A percentile compares a stretch with the other conserved stretches of the same genome.
Evolutionary conservation across 352 stramenopile genomes (phyloP).

Genomic region (Phytopythium sindhum): DNA sequence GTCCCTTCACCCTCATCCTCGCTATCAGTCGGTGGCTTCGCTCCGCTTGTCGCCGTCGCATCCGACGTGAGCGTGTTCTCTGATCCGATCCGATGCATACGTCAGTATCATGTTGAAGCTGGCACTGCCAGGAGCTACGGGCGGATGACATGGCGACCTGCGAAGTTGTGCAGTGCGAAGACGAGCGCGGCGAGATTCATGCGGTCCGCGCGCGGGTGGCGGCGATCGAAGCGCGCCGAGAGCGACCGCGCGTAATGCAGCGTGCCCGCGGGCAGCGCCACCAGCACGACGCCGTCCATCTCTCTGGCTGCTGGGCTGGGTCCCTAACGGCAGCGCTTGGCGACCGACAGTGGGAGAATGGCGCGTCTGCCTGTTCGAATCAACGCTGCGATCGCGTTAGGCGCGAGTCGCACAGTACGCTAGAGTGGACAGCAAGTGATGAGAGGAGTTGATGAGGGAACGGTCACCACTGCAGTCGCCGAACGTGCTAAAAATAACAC

Average conservation of each 20-base stretch:
- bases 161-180: constrained; percentile 65
- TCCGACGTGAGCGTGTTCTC: neutral
- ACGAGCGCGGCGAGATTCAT: constrained; percentile 61
- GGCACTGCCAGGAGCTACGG: neutral
- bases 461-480: no score
- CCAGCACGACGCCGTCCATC: constrained; percentile 60
- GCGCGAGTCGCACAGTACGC: neutral
- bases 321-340: neutral
- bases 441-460: neutral
- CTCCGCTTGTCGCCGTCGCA: neutral
- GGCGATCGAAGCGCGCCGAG: constrained; percentile 37
- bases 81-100: neutral
- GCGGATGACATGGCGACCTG: constrained; percentile 16
- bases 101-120: neutral
- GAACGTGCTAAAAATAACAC: no score
- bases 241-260: constrained; percentile 56
- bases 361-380: neutral
- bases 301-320: neutral
- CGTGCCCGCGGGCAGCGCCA: constrained; percentile 41
- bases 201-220: constrained; percentile 46
- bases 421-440: neutral
- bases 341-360: neutral
- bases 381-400: neutral
- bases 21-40: neutral
- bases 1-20: neutral